Evolutionary conservation across 75 land plant genomes (phyloP).

Genomic region (Ceratopteris richardii): DNA sequence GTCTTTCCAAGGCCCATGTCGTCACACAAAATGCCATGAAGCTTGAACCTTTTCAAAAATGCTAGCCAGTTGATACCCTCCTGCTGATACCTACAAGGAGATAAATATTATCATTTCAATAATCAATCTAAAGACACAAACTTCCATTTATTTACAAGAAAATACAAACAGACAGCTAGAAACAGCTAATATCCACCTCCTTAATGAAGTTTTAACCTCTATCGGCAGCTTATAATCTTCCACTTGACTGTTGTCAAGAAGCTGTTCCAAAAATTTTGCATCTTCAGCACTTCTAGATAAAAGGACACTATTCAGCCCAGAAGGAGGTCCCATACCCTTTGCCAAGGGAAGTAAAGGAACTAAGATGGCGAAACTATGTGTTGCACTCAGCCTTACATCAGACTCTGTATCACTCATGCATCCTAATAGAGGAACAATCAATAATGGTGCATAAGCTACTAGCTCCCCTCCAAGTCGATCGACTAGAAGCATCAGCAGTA

Average conservation of each 20-base stretch:
- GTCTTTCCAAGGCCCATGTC: constrained; percentile 99
- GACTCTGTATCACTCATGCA: constrained; percentile 91
- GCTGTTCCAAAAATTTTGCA: constrained; percentile 83
- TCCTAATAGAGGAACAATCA: constrained; percentile 89
- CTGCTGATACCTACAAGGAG: constrained; percentile 96
- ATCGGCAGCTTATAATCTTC: constrained; percentile 77
- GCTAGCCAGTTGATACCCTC: constrained; percentile 98
- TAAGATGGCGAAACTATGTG: constrained; percentile 93
- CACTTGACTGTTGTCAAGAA: constrained; percentile 89
- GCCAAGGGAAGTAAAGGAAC: constrained; percentile 97
- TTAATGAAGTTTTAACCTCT: constrained; percentile 61
- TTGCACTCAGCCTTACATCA: constrained; percentile 81
- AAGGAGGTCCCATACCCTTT: constrained; percentile 70
- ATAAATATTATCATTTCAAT: not conserved
- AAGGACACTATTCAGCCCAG: constrained; percentile 54
- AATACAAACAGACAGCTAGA: too few species aligned
- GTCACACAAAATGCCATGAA: constrained; percentile 98
- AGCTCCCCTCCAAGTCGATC: constrained; percentile 78
- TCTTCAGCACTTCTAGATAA: constrained; percentile 63
- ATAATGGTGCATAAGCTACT: constrained; percentile 78
- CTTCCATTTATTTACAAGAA: not conserved
- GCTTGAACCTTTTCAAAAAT: constrained; percentile 86
- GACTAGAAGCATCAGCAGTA: constrained; percentile 81
- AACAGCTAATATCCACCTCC: too few species aligned
- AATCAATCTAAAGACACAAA: too few species aligned